phyloP scores from a whole-genome alignment of 495 filamentous ascomycete genomes.

The Haplographium delicatum region DNA sequence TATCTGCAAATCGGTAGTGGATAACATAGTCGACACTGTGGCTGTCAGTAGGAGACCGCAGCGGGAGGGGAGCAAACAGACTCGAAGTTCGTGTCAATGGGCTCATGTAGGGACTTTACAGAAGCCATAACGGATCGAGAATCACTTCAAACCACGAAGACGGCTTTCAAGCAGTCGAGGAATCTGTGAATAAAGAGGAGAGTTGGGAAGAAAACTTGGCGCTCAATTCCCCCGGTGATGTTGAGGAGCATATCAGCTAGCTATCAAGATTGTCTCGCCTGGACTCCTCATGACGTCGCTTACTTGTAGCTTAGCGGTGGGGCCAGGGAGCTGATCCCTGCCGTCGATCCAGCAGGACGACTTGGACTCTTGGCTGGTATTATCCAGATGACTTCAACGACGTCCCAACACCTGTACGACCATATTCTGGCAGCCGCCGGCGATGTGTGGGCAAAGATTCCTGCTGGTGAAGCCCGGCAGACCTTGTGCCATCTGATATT shows the following conservation, averaged over 20 bases:
- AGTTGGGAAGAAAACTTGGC: constrained; percentile 7
- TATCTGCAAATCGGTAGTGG: constrained; percentile 63
- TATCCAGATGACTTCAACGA: no score
- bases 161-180: background rate
- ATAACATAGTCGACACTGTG: constrained; percentile 88
- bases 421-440: background rate
- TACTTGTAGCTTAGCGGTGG: background rate
- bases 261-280: constrained; percentile 6
- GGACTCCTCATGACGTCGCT: constrained; percentile 14
- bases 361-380: no score
- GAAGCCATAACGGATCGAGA: constrained; percentile 4
- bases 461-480: background rate
- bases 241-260: background rate
- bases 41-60: no score
- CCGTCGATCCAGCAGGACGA: background rate
- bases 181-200: constrained; percentile 1
- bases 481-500: background rate
- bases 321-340: constrained; percentile 5
- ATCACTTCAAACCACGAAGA: background rate
- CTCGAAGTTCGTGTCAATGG: constrained; percentile 25
- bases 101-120: constrained; percentile 16
- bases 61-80: no score
- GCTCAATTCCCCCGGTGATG: background rate
- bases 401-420: no score
- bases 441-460: background rate